A percentile compares a stretch with the other conserved stretches of the same genome.
phyloP scores from a whole-genome alignment of 2,329 filamentous ascomycete genomes.

The Dothideomycetidae sp. region DNA sequence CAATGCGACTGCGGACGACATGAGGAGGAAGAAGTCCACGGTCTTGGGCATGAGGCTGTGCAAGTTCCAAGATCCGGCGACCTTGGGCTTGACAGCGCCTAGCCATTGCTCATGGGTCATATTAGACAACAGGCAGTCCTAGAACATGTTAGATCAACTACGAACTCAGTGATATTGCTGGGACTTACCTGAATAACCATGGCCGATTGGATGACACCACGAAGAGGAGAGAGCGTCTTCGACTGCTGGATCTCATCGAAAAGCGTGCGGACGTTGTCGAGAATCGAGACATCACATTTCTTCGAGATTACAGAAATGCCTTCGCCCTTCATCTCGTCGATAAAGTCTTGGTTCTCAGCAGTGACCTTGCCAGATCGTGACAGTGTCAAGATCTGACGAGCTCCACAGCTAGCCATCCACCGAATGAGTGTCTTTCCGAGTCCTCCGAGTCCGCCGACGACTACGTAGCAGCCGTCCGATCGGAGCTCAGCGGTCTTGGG shows the following conservation, averaged over 20 bases:
- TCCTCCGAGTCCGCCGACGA: conserved; percentile 17
- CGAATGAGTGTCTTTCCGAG: conserved; percentile 13
- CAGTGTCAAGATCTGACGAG: conserved; percentile 12
- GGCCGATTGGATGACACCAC: conserved; percentile 17
- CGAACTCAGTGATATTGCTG: background rate
- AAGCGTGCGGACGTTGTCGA: background rate
- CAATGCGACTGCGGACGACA: conserved; percentile 13
- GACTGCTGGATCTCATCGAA: background rate
- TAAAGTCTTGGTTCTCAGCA: conserved; percentile 2
- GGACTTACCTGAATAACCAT: conserved; percentile 17
- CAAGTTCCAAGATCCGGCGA: conserved; percentile 19
- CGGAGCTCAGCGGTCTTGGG: background rate
- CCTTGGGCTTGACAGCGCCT: conserved; percentile 15
- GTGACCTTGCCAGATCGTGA: conserved; percentile 10
- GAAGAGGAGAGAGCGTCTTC: conserved; percentile 1
- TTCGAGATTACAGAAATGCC: conserved; percentile 1
- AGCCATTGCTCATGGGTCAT: conserved; percentile 17
- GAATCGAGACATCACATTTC: background rate
- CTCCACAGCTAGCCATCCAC: conserved; percentile 14
- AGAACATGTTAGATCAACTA: background rate
- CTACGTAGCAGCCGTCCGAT: conserved; percentile 12
- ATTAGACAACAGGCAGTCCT: conserved; percentile 2
- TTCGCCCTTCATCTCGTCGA: conserved; percentile 5
- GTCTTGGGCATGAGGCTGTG: conserved; percentile 11
- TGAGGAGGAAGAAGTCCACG: conserved; percentile 20